Percentiles rank a stretch among this genome's conserved stretches.
phyloP scores from a whole-genome alignment of 2,329 filamentous ascomycete genomes.

The Basipetospora chlamydospora region DNA sequence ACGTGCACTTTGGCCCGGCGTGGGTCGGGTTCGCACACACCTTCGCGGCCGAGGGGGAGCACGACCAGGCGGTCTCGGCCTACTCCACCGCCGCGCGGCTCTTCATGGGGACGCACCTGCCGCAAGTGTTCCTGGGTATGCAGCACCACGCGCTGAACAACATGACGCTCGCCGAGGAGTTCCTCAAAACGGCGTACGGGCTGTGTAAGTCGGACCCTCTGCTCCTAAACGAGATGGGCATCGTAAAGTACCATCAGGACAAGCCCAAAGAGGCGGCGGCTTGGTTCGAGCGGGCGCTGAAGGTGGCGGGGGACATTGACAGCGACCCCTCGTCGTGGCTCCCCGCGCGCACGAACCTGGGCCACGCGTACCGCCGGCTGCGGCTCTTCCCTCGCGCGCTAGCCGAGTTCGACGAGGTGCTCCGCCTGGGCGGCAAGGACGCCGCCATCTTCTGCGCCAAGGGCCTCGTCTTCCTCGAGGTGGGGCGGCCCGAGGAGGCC shows the following conservation, averaged over 20 bases:
- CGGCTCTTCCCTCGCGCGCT: constrained; percentile 58
- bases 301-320: constrained; percentile 65
- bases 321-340: constrained; percentile 73
- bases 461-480: constrained; percentile 69
- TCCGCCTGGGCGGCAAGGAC: constrained; percentile 69
- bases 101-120: constrained; percentile 93
- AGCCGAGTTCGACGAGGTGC: constrained; percentile 71
- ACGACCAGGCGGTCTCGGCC: constrained; percentile 94
- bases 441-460: constrained; percentile 68
- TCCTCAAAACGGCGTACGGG: constrained; percentile 75
- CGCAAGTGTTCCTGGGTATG: constrained; percentile 94
- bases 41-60: constrained; percentile 92
- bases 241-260: constrained; percentile 89
- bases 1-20: constrained; percentile 89
- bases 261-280: constrained; percentile 59
- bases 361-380: constrained; percentile 67
- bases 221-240: constrained; percentile 86
- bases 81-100: constrained; percentile 90
- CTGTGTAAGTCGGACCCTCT: constrained; percentile 76
- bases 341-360: constrained; percentile 74
- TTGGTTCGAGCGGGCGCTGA: constrained; percentile 64
- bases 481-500: constrained; percentile 60
- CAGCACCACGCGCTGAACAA: constrained; percentile 95
- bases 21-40: constrained; percentile 99
- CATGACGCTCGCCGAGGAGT: constrained; percentile 84